Percentiles rank a stretch among this genome's conserved stretches.
These are phyloP conservation scores for Malassezia cuniculi DNA, from an alignment of 1,284 basidiomycete species.

Conservation along the genomic window DNA sequence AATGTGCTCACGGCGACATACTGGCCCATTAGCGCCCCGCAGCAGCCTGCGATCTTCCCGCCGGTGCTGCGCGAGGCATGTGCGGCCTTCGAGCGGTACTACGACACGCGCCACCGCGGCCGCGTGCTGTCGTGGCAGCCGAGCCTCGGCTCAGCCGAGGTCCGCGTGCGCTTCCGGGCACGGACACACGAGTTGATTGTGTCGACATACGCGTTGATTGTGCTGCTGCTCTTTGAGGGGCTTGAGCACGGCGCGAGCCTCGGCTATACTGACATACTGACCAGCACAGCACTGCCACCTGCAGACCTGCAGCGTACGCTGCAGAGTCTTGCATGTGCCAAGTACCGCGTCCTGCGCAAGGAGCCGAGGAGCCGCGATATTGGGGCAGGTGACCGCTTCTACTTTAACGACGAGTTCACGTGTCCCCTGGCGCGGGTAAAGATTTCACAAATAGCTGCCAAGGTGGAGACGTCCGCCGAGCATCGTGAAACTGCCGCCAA, in stretches of 20 bases:
- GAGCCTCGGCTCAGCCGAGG: conserved; percentile 79
- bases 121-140: conserved; percentile 86
- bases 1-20: conserved; percentile 42
- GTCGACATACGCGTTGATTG: conserved; percentile 75
- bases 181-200: conserved; percentile 81
- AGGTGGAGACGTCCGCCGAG: conserved; percentile 78
- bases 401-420: conserved; percentile 73
- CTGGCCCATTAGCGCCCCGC: conserved; percentile 35
- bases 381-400: conserved; percentile 62
- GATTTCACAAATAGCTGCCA: conserved; percentile 71
- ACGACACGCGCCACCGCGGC: conserved; percentile 75
- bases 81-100: conserved; percentile 73
- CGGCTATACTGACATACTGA: conserved; percentile 19
- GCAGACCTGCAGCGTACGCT: conserved; percentile 74
- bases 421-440: conserved; percentile 78
- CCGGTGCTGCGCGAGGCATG: conserved; percentile 39
- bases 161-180: conserved; percentile 67
- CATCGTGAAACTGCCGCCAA: conserved; percentile 77
- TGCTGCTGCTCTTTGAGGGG: conserved; percentile 76
- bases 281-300: conserved; percentile 53
- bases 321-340: conserved; percentile 93
- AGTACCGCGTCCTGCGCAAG: conserved; percentile 83
- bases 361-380: conserved; percentile 78
- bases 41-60: conserved; percentile 24
- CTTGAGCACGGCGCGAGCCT: conserved; percentile 12